Evolutionary conservation across 2,329 filamentous ascomycete genomes (phyloP).

Genomic region (Phaeosphaeria sp.): DNA sequence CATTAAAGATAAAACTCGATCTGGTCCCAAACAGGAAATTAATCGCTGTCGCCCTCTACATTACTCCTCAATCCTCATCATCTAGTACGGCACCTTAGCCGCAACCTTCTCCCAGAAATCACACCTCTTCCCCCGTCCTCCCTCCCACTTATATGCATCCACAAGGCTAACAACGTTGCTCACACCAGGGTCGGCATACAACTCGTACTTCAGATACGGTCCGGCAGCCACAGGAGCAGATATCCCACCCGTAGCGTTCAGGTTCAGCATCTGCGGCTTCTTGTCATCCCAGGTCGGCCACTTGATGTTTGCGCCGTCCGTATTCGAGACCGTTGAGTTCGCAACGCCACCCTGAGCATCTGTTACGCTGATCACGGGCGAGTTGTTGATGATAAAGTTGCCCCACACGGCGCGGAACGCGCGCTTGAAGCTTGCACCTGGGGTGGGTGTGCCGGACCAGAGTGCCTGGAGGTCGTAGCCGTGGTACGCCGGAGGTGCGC

Average conservation of each 20-base stretch:
- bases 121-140: slow-evolving; percentile 39
- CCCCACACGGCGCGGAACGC: slow-evolving; percentile 46
- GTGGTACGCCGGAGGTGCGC: slow-evolving; percentile 36
- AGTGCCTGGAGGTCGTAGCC: slow-evolving; percentile 42
- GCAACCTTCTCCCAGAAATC: slow-evolving; percentile 39
- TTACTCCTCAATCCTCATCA: not conserved
- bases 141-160: slow-evolving; percentile 40
- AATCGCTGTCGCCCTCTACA: not conserved
- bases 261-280: slow-evolving; percentile 27
- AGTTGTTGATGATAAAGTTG: slow-evolving; percentile 36
- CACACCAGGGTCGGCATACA: slow-evolving; percentile 40
- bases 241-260: slow-evolving; percentile 41
- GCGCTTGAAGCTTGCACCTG: slow-evolving; percentile 37
- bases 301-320: slow-evolving; percentile 22
- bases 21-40: not conserved
- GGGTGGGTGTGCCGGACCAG: slow-evolving; percentile 32
- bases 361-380: slow-evolving; percentile 32
- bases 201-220: slow-evolving; percentile 33
- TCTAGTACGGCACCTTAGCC: slow-evolving; percentile 31
- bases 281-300: slow-evolving; percentile 37
- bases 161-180: slow-evolving; percentile 37
- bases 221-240: slow-evolving; percentile 22
- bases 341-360: slow-evolving; percentile 35
- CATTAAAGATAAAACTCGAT: not conserved
- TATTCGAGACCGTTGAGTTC: slow-evolving; percentile 26